These are phyloP conservation scores for Leptodermis oblonga DNA, from an alignment of 257 asterid genomes.

Conservation along the genomic window DNA sequence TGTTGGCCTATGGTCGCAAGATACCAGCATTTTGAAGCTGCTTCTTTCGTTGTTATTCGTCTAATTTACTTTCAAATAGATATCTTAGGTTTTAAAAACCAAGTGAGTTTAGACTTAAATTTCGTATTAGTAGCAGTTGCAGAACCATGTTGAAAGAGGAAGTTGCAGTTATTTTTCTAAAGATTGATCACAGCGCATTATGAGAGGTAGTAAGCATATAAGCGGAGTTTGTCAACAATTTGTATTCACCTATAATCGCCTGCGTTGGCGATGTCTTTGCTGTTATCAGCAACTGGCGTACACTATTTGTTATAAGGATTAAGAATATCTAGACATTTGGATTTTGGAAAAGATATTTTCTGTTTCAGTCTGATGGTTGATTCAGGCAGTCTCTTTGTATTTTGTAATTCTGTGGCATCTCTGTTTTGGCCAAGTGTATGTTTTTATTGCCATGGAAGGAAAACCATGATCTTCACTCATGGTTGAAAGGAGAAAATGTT, in stretches of 20 bases:
- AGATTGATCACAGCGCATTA: not conserved
- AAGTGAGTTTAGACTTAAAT: conserved; percentile 2
- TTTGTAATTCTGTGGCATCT: too few species aligned
- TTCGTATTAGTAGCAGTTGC: not conserved
- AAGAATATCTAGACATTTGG: not conserved
- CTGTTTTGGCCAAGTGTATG: too few species aligned
- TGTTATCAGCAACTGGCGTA: not conserved
- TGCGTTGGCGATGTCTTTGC: conserved; percentile 8
- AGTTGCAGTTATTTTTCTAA: conserved; percentile 2
- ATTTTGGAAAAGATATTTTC: conserved; percentile 5
- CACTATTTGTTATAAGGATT: not conserved
- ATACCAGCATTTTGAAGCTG: conserved; percentile 30
- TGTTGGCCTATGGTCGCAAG: conserved; percentile 67
- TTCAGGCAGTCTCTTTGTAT: not conserved
- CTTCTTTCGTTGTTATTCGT: conserved; percentile 2
- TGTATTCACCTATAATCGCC: not conserved
- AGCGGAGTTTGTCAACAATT: conserved; percentile 1
- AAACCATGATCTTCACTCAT: too few species aligned
- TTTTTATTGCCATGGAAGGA: too few species aligned
- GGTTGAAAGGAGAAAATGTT: too few species aligned
- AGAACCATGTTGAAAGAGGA: conserved; percentile 10
- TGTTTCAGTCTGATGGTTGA: not conserved
- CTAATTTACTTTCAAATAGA: conserved; percentile 11
- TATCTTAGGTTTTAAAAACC: not conserved
- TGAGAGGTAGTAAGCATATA: conserved; percentile 8